These are phyloP conservation scores for Galeopsis tetrahit DNA, from an alignment of 257 asterid genomes.

Conservation along the genomic window DNA sequence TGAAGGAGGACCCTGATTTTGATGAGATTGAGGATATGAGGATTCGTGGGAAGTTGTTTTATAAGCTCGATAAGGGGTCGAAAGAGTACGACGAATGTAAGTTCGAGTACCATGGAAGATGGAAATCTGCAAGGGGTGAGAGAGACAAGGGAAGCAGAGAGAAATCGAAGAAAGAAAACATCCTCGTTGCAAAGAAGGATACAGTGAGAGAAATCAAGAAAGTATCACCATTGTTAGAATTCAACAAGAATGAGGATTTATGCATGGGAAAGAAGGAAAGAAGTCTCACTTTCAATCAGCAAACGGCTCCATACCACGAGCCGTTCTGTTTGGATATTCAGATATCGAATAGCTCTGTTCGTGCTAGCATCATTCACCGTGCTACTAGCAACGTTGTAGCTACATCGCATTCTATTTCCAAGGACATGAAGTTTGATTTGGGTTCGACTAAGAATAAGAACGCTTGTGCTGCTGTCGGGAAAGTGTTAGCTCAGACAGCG, in stretches of 20 bases:
- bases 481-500: conserved; percentile 75
- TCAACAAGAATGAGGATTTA: conserved; percentile 23
- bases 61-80: conserved; percentile 80
- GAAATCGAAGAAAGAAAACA: conserved; percentile 39
- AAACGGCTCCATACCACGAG: conserved; percentile 79
- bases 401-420: conserved; percentile 81
- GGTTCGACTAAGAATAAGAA: conserved; percentile 69
- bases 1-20: conserved; percentile 45
- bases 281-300: conserved; percentile 75
- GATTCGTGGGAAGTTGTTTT: conserved; percentile 69
- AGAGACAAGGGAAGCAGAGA: conserved; percentile 38
- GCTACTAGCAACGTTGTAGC: conserved; percentile 88
- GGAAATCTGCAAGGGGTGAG: conserved; percentile 50
- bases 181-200: conserved; percentile 37
- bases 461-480: conserved; percentile 68
- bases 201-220: conserved; percentile 38
- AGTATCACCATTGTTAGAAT: background rate
- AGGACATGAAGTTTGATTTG: conserved; percentile 83
- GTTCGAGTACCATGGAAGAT: conserved; percentile 66
- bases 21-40: conserved; percentile 85
- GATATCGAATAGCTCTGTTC: conserved; percentile 69
- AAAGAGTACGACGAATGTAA: conserved; percentile 76
- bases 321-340: conserved; percentile 84
- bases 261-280: conserved; percentile 48
- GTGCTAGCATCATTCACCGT: conserved; percentile 84